A percentile compares a stretch with the other conserved stretches of the same genome.
Conservation (phyloP, 1,139 yeast species). For the Taphrina flavorubra region DNA sequence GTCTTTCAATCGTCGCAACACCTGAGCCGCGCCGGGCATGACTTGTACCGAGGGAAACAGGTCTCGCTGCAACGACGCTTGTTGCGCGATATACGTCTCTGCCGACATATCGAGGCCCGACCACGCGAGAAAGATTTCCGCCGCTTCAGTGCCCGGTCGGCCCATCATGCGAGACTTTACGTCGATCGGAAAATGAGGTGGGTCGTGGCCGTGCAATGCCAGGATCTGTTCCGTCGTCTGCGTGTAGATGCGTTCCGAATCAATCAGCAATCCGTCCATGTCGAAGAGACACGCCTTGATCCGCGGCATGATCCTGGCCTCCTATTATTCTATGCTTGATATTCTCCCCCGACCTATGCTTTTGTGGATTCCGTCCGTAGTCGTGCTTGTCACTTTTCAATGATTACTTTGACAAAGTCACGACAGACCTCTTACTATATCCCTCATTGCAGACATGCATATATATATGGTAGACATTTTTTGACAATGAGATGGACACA, state of each 20-base stretch:
- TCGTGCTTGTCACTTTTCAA: no score
- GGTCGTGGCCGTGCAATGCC: constrained; percentile 66
- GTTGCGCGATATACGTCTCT: constrained; percentile 62
- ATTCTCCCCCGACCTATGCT: no score
- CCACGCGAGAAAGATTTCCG: constrained; percentile 68
- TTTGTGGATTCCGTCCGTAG: no score
- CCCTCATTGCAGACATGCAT: no score
- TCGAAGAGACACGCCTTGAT: constrained; percentile 84
- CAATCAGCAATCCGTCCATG: constrained; percentile 79
- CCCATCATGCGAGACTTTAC: constrained; percentile 87
- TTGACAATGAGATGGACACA: no score
- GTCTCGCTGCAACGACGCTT: constrained; percentile 61
- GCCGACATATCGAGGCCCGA: constrained; percentile 65
- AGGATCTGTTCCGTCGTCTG: constrained; percentile 66
- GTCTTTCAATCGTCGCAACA: constrained; percentile 61
- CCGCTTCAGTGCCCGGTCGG: constrained; percentile 76
- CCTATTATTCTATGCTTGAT: no score
- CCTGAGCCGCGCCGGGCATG: constrained; percentile 82
- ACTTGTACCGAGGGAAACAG: constrained; percentile 70
- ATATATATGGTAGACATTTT: no score
- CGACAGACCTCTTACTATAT: no score
- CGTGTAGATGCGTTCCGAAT: constrained; percentile 90
- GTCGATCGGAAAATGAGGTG: constrained; percentile 80
- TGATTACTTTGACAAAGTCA: no score
- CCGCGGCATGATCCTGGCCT: constrained; percentile 10